Evolutionary conservation across 1,284 basidiomycete species (phyloP), one percentile per base, ranked within the genome.

Genomic region (Apiotrichum akiyoshidainum): DNA sequence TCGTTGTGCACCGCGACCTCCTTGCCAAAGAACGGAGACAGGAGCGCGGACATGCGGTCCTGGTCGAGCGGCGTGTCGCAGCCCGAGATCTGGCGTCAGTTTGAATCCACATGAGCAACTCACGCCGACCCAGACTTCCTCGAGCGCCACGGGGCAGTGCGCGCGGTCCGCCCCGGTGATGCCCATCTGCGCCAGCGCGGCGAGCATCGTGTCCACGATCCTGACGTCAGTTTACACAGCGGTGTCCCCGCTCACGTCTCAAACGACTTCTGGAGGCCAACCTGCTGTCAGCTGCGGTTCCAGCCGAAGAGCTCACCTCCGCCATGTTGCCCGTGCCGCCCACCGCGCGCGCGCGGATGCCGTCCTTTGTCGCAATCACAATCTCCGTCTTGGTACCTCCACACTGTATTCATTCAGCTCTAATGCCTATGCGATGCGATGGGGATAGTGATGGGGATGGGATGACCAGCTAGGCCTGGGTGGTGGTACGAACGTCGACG

Each of bases 371-470:
- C 6, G 66, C 68, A 17, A 72, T 64, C 8, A 65, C 68, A 0
- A 64, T 66, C 47, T 69, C 70, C 1, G 70, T 72, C 46, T 69
- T 72, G 14, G 70, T 72, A 6, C 70, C 70, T 0, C 70, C 70
- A 45, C 65, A 66, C 70, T 71, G 53, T 12, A 10, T 44, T 39
- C 19, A 34, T 46, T 46, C 44, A 46, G 52, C 42, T 26, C 31
- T 9, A 26, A 35, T 22, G 5, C 37, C 41, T 39, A 39, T 54
- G 52, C 52, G 42, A 39, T 54, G 37, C 11, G 17, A 40, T 34
- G 17, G 33, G 47, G 13, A 34, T 35, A 5, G n/a, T n/a, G 17
- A 46, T 47, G 16, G 16, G 16, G 10, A 17, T 4, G 41, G 41
- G 44, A 22, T 45, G 10, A 17, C n/a, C 13, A 19, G 8, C 40